Conservation (phyloP, 1,139 yeast genomes). For the Hansenula lynferdii region DNA sequence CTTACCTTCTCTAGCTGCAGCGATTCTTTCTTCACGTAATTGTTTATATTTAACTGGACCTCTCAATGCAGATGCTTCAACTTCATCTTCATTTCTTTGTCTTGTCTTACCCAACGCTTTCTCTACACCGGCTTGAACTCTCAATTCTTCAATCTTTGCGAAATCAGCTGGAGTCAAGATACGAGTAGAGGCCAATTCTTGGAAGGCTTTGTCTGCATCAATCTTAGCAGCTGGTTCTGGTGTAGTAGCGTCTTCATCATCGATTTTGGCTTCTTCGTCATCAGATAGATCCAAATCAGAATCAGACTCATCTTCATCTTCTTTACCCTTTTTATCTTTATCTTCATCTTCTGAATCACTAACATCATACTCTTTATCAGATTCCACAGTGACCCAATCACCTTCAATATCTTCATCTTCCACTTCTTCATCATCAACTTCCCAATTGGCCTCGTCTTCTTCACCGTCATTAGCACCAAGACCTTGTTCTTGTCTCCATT, state of each 20-base stretch:
- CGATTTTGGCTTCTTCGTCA: slow-evolving; percentile 31
- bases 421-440: slow-evolving; percentile 42
- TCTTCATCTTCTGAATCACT: slow-evolving; percentile 42
- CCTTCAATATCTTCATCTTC: slow-evolving; percentile 41
- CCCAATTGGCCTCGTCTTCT: slow-evolving; percentile 56
- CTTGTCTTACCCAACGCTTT: slow-evolving; percentile 45
- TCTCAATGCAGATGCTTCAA: slow-evolving; percentile 73
- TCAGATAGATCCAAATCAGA: slow-evolving; percentile 39
- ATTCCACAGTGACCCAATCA: slow-evolving; percentile 51
- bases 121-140: slow-evolving; percentile 78
- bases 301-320: slow-evolving; percentile 31
- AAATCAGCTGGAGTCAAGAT: slow-evolving; percentile 97
- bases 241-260: slow-evolving; percentile 19
- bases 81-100: slow-evolving; percentile 65
- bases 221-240: slow-evolving; percentile 15
- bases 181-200: slow-evolving; percentile 63
- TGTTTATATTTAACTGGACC: slow-evolving; percentile 87
- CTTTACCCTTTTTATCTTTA: slow-evolving; percentile 29
- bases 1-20: slow-evolving; percentile 82
- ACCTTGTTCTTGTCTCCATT: slow-evolving; percentile 80
- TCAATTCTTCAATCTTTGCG: slow-evolving; percentile 86
- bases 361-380: slow-evolving; percentile 49
- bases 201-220: slow-evolving; percentile 42
- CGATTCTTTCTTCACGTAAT: slow-evolving; percentile 84
- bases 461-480: slow-evolving; percentile 55